These are phyloP conservation scores for Fragosphaeria purpurea DNA, from an alignment of 2,329 filamentous ascomycete species.

Conservation along the genomic window DNA sequence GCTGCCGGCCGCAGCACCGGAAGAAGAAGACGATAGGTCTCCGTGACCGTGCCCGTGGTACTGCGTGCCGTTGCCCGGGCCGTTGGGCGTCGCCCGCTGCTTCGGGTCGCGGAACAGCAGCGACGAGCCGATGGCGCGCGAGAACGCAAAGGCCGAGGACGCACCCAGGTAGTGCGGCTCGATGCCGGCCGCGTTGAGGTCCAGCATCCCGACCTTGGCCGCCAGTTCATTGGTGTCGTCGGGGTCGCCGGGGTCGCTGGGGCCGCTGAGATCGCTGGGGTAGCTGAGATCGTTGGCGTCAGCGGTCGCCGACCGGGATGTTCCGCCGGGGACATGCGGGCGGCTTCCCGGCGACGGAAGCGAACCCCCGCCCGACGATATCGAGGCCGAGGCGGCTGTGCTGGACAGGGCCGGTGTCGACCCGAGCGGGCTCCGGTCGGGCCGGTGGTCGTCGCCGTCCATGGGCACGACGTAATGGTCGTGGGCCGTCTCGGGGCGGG, in stretches of 20 bases:
- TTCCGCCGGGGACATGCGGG: no score
- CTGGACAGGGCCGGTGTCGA: no score
- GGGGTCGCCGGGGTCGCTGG: neutral
- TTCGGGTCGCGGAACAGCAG: slow-evolving; percentile 3
- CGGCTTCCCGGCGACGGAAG: neutral
- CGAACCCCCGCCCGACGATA: no score
- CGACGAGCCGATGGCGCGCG: slow-evolving; percentile 17
- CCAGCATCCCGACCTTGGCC: slow-evolving; percentile 21
- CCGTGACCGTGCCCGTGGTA: no score
- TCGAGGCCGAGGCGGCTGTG: no score
- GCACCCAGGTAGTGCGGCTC: slow-evolving; percentile 28
- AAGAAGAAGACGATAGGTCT: no score
- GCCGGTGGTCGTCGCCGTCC: no score
- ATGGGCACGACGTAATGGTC: neutral
- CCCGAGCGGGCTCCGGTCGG: neutral
- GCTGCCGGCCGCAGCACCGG: neutral
- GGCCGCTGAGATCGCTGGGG: neutral
- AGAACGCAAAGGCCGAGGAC: slow-evolving; percentile 25
- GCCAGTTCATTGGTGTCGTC: slow-evolving; percentile 10
- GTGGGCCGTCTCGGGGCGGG: neutral
- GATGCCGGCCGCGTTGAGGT: slow-evolving; percentile 20
- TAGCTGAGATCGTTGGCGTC: neutral
- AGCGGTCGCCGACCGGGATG: no score
- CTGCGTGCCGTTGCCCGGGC: no score
- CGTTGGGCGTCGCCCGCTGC: no score